Evolutionary conservation across 139 green algal genomes (phyloP).

Genomic region (Chlorella vulgaris): DNA sequence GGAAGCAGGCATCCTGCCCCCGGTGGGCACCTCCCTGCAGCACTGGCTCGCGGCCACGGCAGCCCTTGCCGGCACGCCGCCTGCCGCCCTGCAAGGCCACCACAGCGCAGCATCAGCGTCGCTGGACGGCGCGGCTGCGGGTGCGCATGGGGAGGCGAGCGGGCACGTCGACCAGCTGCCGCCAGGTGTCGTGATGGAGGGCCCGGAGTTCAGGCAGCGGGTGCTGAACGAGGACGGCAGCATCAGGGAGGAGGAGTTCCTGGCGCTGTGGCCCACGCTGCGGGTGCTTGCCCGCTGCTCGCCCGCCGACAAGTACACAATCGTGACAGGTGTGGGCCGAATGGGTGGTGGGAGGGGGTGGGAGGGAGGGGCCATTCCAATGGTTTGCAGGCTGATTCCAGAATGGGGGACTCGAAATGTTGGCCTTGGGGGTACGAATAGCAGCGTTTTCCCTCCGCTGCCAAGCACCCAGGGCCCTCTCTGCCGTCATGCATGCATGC

Average conservation of each 20-base stretch:
- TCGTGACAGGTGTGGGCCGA: conserved; percentile 70
- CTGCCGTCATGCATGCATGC: not conserved
- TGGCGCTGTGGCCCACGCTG: conserved; percentile 72
- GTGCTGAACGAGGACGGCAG: conserved; percentile 66
- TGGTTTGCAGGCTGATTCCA: no score
- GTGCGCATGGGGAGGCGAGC: no score
- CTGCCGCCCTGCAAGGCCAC: no score
- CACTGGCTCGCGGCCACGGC: no score
- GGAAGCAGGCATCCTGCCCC: conserved; percentile 84
- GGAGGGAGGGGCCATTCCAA: no score
- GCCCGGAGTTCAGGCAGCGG: conserved; percentile 59
- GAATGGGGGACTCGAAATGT: no score
- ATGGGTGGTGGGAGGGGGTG: no score
- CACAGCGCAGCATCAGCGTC: no score
- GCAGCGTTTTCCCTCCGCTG: no score
- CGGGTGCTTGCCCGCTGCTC: conserved; percentile 90
- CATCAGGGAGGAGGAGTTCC: conserved; percentile 57
- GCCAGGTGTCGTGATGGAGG: conserved; percentile 63
- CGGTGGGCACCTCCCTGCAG: not conserved
- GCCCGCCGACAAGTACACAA: conserved; percentile 89
- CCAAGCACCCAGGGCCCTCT: not conserved
- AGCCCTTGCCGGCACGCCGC: no score
- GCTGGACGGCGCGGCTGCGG: not conserved
- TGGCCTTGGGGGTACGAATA: no score
- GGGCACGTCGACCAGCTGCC: not conserved